A percentile compares a stretch with the other conserved stretches of the same genome.
Conservation (phyloP, 495 filamentous ascomycete genomes). For the Xylaria telfairii region DNA sequence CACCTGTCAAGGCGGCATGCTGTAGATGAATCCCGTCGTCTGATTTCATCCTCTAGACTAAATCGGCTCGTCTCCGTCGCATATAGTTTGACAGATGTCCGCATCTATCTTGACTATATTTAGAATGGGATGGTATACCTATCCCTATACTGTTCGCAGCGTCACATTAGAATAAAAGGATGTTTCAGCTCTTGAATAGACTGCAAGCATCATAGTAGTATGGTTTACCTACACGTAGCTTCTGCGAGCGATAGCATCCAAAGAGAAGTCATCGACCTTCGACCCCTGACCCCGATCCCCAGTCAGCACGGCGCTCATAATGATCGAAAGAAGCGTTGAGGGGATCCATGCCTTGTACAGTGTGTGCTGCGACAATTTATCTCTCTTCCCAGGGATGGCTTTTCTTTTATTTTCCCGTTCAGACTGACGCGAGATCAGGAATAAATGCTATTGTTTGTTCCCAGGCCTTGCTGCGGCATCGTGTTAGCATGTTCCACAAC, state of each 20-base stretch:
- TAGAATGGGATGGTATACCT: background rate
- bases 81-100: background rate
- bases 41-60: background rate
- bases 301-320: background rate
- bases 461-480: background rate
- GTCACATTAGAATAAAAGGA: background rate
- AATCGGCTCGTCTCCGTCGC: background rate
- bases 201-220: background rate
- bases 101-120: background rate
- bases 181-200: constrained; percentile 2
- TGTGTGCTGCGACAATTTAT: background rate
- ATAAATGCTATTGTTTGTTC: background rate
- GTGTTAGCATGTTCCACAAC: background rate
- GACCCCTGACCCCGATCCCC: constrained; percentile 7
- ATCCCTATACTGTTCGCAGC: background rate
- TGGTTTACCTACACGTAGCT: background rate
- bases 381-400: background rate
- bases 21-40: background rate
- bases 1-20: background rate
- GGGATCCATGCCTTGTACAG: background rate
- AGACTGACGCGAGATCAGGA: background rate
- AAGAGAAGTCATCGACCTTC: constrained; percentile 1
- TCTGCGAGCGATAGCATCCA: background rate
- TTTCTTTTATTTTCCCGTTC: background rate
- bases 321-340: background rate